Conservation (phyloP, 495 filamentous ascomycete genomes). For the Tuber magnatum region DNA sequence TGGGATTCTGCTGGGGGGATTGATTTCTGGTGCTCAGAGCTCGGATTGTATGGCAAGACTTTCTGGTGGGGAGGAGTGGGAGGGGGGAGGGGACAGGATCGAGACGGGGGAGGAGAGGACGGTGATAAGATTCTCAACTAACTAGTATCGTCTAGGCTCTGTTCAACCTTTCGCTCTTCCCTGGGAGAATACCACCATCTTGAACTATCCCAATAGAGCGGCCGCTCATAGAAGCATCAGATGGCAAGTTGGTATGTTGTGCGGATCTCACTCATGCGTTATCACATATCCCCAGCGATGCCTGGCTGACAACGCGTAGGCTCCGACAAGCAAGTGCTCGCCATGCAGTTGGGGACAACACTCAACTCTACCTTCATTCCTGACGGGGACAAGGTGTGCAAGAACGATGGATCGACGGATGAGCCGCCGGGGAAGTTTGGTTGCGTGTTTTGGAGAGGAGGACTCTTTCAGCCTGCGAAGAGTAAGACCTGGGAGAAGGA, state of each 20-base stretch:
- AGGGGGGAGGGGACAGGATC: neutral
- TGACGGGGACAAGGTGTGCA: constrained; percentile 22
- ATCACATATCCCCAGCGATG: neutral
- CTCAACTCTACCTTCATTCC: constrained; percentile 30
- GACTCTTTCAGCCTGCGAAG: constrained; percentile 21
- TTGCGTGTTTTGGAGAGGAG: constrained; percentile 36
- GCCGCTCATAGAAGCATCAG: constrained; percentile 16
- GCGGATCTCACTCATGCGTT: neutral
- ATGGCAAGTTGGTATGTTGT: constrained; percentile 21
- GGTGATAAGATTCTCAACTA: neutral
- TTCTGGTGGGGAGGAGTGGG: neutral
- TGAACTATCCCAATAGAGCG: constrained; percentile 5
- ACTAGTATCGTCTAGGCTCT: neutral
- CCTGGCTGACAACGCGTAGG: constrained; percentile 8
- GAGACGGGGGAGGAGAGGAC: neutral
- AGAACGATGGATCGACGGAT: neutral
- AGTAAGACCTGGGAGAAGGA: constrained; percentile 25
- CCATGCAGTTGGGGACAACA: constrained; percentile 28
- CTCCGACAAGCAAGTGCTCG: constrained; percentile 10
- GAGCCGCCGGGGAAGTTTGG: constrained; percentile 13
- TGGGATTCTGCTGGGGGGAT: neutral
- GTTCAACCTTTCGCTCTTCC: constrained; percentile 9
- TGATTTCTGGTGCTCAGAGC: neutral
- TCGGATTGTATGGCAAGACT: neutral
- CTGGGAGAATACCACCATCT: constrained; percentile 9